Conservation (phyloP, 139 green algal species). For the Closterium sp. region DNA sequence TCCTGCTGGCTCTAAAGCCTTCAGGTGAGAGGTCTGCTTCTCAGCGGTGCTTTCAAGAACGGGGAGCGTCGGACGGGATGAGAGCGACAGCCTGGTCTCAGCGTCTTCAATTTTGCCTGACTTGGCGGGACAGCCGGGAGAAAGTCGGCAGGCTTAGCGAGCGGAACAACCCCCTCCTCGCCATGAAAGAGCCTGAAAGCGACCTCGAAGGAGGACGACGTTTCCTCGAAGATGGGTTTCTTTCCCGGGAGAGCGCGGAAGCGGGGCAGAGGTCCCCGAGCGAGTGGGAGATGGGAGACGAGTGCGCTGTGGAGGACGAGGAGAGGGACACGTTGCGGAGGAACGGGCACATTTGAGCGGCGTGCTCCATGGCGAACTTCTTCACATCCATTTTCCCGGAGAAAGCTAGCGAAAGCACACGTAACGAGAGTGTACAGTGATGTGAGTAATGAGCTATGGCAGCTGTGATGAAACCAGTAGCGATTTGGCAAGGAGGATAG, state of each 20-base stretch:
- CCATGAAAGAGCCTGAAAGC: constrained; percentile 48
- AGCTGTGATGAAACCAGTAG: neutral
- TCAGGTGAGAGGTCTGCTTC: neutral
- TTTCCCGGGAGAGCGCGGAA: neutral
- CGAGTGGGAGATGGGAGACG: neutral
- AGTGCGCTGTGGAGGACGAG: neutral
- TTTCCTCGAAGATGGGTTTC: constrained; percentile 41
- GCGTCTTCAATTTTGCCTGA: neutral
- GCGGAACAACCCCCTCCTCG: constrained; percentile 20
- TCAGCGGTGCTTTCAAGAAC: neutral
- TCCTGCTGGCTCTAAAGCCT: neutral
- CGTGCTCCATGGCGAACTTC: neutral
- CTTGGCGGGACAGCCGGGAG: neutral
- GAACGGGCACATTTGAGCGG: neutral
- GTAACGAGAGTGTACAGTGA: too few species aligned
- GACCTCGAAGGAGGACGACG: constrained; percentile 5
- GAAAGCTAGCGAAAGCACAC: neutral
- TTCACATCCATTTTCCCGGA: neutral
- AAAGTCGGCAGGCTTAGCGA: neutral
- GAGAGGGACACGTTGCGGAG: neutral
- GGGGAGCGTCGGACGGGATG: neutral
- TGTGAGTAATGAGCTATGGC: too few species aligned
- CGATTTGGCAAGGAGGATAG: neutral
- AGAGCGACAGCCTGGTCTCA: neutral
- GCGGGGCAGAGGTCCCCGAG: neutral